Evolutionary conservation across 2,329 filamentous ascomycete genomes (phyloP).

Genomic region (Drechmeria coniospora): DNA sequence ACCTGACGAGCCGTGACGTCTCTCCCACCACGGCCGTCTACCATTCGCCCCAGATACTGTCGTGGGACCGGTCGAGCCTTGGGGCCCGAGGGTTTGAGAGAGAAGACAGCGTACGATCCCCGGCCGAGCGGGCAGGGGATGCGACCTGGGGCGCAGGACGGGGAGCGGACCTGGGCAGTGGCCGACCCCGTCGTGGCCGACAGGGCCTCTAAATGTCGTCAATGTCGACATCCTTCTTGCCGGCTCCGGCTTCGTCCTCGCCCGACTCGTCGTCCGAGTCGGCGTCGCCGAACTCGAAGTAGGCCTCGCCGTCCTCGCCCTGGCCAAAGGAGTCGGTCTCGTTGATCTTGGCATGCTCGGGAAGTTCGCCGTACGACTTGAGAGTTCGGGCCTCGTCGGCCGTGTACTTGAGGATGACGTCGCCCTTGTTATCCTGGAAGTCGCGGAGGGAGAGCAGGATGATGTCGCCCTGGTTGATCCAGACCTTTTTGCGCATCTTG

Average conservation of each 20-base stretch:
- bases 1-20: conserved; percentile 38
- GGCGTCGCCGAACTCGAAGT: conserved; percentile 98
- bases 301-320: conserved; percentile 86
- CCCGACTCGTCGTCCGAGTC: conserved; percentile 42
- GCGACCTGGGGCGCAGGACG: not conserved
- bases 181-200: too few relatives aligned
- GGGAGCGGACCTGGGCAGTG: too few relatives aligned
- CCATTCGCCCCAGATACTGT: conserved; percentile 28
- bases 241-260: conserved; percentile 40
- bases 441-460: conserved; percentile 77
- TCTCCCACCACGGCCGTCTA: conserved; percentile 40
- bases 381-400: conserved; percentile 89
- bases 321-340: conserved; percentile 92
- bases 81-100: conserved; percentile 32
- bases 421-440: conserved; percentile 90
- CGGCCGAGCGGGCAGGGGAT: conserved; percentile 1
- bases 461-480: conserved; percentile 98
- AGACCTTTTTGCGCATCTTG: conserved; percentile 99
- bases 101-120: conserved; percentile 44
- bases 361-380: conserved; percentile 94
- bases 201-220: conserved; percentile 88
- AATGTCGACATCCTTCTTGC: conserved; percentile 72
- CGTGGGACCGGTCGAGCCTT: conserved; percentile 20
- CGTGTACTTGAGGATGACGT: conserved; percentile 93
- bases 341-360: conserved; percentile 98